A percentile compares a stretch with the other conserved stretches of the same genome.
Conservation (phyloP, 768 basidiomycete genomes). For the Gyrodon lividus region DNA sequence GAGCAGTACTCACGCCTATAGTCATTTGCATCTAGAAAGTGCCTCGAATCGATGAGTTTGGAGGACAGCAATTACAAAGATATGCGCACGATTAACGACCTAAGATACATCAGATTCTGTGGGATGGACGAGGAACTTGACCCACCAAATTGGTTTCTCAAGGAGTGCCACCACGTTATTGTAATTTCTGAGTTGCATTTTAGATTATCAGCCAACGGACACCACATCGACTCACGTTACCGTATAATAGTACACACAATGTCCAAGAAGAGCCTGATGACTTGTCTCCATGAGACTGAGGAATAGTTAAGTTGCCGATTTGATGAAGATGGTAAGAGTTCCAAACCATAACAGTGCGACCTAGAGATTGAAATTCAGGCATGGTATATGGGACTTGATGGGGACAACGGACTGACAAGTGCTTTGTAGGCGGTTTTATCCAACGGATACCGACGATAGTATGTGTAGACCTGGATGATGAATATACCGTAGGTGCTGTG, state of each 20-base stretch:
- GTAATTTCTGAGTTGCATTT: conserved; percentile 37
- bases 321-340: background rate
- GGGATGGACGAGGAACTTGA: background rate
- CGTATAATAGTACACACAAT: conserved; percentile 53
- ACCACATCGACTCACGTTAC: conserved; percentile 42
- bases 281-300: conserved; percentile 45
- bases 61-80: conserved; percentile 5
- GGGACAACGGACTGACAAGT: conserved; percentile 40
- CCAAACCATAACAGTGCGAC: conserved; percentile 35
- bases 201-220: background rate
- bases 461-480: conserved; percentile 51
- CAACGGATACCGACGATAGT: conserved; percentile 53
- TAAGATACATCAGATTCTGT: conserved; percentile 26
- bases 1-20: conserved; percentile 31
- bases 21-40: conserved; percentile 42
- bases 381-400: background rate
- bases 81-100: conserved; percentile 48
- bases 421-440: conserved; percentile 52
- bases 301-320: background rate
- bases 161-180: conserved; percentile 35
- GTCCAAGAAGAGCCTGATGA: conserved; percentile 52
- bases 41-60: background rate
- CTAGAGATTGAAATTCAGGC: conserved; percentile 15
- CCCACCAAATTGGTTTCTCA: conserved; percentile 47
- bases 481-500: conserved; percentile 51